Evolutionary conservation across 805 yeast species (phyloP).

Genomic region (Starmerella gropengiesseri): DNA sequence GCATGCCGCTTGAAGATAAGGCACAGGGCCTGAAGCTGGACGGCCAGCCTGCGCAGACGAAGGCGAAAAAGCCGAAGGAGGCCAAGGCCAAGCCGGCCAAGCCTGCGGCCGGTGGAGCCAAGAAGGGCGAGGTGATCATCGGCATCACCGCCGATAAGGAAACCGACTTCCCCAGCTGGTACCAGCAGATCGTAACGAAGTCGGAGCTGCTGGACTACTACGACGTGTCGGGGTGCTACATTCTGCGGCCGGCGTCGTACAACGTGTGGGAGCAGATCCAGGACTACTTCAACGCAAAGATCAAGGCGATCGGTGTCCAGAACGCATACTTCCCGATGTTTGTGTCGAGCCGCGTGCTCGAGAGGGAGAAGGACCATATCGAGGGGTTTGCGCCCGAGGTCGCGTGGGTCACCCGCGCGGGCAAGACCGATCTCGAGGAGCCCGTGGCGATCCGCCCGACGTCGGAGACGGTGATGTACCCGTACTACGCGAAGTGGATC

Average conservation of each 20-base stretch:
- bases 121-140: constrained; percentile 30
- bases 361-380: constrained; percentile 95
- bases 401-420: constrained; percentile 99
- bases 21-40: constrained; percentile 13
- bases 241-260: constrained; percentile 91
- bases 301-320: constrained; percentile 81
- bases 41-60: constrained; percentile 50
- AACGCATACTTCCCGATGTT: constrained; percentile 99
- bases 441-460: constrained; percentile 99
- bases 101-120: constrained; percentile 21
- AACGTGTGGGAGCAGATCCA: constrained; percentile 92
- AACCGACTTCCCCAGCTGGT: constrained; percentile 92
- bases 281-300: constrained; percentile 66
- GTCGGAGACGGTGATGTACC: constrained; percentile 98
- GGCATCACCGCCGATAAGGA: constrained; percentile 94
- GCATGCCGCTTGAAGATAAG: constrained; percentile 19
- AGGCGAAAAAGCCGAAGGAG: constrained; percentile 54
- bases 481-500: constrained; percentile 98
- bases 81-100: constrained; percentile 29
- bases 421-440: constrained; percentile 86
- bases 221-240: constrained; percentile 98
- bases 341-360: constrained; percentile 82
- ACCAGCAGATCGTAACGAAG: constrained; percentile 88
- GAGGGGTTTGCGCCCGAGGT: constrained; percentile 99
- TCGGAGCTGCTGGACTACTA: constrained; percentile 98